Percentiles rank a stretch among this genome's conserved stretches.
phyloP scores from a whole-genome alignment of 2,329 filamentous ascomycete species.

The Sclerotinia glacialis region DNA sequence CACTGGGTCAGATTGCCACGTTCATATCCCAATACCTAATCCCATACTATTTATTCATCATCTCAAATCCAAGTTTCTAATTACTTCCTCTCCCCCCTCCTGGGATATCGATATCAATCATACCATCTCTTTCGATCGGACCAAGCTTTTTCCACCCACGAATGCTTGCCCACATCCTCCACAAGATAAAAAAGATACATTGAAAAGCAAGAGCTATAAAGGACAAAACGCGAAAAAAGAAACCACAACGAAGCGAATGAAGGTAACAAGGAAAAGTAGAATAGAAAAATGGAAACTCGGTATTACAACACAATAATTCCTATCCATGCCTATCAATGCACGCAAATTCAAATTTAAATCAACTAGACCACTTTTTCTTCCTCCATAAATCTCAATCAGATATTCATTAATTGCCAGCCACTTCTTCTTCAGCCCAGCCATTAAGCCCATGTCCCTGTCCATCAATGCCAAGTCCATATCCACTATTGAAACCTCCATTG shows the following conservation, averaged over 20 bases:
- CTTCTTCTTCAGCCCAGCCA: conserved; percentile 62
- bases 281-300: conserved; percentile 3
- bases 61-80: background rate
- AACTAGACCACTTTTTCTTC: conserved; percentile 8
- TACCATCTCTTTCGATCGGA: background rate
- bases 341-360: conserved; percentile 13
- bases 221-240: conserved; percentile 1
- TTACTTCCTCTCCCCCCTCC: conserved; percentile 2
- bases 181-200: conserved; percentile 1
- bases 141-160: background rate
- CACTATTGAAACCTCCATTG: conserved; percentile 37
- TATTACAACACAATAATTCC: conserved; percentile 22
- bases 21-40: background rate
- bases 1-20: background rate
- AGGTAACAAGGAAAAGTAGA: conserved; percentile 5
- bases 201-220: background rate
- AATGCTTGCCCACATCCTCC: background rate
- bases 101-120: background rate
- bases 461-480: conserved; percentile 61
- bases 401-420: conserved; percentile 26
- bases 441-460: conserved; percentile 56
- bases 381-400: conserved; percentile 8
- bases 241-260: conserved; percentile 20
- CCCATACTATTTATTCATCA: background rate
- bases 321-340: conserved; percentile 13